Evolutionary conservation across 2,329 filamentous ascomycete species (phyloP), one percentile per base, ranked within the genome.

Genomic region (Trichophyton equinum): DNA sequence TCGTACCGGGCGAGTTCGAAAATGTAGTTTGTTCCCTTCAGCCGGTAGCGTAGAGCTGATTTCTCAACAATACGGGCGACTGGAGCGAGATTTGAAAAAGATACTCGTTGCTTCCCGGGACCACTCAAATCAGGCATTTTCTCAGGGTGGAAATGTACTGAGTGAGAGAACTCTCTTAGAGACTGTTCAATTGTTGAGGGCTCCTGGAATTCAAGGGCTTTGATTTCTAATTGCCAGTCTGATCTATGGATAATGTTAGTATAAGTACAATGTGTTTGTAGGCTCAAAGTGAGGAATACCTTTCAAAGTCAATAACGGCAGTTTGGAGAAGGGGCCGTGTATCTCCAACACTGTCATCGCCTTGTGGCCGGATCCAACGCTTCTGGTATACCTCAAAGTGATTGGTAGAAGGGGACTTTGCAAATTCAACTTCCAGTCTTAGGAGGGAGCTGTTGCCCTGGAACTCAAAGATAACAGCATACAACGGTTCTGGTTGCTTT

Each of bases 1-100:
- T 78, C 76, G 59, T 75, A 76, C 4, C 75, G 72, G 7, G 73
- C 70, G 38, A 78, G 67, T 61, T 77, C 76, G n/a, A 78, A 68
- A 7, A 73, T 68, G 59, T 75, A 75, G 1, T 72, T 70, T 0
- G 75, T 76, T 5, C 69, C 68, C 60, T 72, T 75, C 46, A 78
- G 65, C 2, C 65, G 66, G 58, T 74, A 76, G n/a, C 69, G 68
- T 30, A 76, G 63, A 0, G 73, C 68, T 0, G 73, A 68, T 55
- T 77, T 74, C 59, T 77, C 75, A 6, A 73, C 66, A 44, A 76
- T 67, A 22, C 69, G 64, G 1, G 65, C 67, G 38, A 75, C 67
- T 0, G 67, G 66, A 6, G 67, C 65, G 1, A 63, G 60, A 3
- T 59, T 57, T 0, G 68, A 66, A 30, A 75, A 73, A 1, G 65